Evolutionary conservation across 495 filamentous ascomycete species (phyloP).

Genomic region (Diplogelasinospora grovesii): DNA sequence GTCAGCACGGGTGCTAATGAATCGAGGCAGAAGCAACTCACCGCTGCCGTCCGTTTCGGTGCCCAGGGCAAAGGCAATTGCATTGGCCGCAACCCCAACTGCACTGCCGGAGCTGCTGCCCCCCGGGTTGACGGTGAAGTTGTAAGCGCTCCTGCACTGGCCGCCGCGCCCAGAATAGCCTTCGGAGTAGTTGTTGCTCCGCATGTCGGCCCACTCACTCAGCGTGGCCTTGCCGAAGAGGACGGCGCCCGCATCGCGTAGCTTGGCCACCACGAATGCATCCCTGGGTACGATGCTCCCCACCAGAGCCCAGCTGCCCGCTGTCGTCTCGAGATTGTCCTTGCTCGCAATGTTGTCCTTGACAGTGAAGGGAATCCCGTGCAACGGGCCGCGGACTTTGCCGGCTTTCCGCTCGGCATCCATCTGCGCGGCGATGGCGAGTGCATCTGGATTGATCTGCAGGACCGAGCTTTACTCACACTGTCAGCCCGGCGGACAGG

Average conservation of each 20-base stretch:
- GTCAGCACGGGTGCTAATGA: background rate
- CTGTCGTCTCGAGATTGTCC: constrained; percentile 42
- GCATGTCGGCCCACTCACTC: constrained; percentile 68
- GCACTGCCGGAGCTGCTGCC: constrained; percentile 59
- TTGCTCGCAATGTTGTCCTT: constrained; percentile 49
- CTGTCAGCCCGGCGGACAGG: constrained; percentile 6
- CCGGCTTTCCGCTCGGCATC: constrained; percentile 54
- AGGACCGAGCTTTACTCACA: constrained; percentile 43
- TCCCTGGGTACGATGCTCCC: constrained; percentile 61
- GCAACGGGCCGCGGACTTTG: constrained; percentile 51
- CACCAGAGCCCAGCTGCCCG: constrained; percentile 46
- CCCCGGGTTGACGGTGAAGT: constrained; percentile 62
- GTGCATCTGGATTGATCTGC: constrained; percentile 56
- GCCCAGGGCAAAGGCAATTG: constrained; percentile 57
- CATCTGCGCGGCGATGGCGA: constrained; percentile 43
- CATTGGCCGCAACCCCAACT: constrained; percentile 54
- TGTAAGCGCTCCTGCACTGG: constrained; percentile 60
- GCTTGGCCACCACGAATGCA: constrained; percentile 51
- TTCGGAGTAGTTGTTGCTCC: constrained; percentile 63
- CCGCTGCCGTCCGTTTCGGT: constrained; percentile 68
- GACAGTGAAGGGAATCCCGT: constrained; percentile 67
- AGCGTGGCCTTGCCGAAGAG: constrained; percentile 64
- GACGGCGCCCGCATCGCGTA: constrained; percentile 60
- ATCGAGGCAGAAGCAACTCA: background rate
- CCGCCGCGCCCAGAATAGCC: constrained; percentile 62